A percentile compares a stretch with the other conserved stretches of the same genome.
These are phyloP conservation scores for Phytophthora pinifolia DNA, from an alignment of 352 stramenopile species.

Conservation along the genomic window DNA sequence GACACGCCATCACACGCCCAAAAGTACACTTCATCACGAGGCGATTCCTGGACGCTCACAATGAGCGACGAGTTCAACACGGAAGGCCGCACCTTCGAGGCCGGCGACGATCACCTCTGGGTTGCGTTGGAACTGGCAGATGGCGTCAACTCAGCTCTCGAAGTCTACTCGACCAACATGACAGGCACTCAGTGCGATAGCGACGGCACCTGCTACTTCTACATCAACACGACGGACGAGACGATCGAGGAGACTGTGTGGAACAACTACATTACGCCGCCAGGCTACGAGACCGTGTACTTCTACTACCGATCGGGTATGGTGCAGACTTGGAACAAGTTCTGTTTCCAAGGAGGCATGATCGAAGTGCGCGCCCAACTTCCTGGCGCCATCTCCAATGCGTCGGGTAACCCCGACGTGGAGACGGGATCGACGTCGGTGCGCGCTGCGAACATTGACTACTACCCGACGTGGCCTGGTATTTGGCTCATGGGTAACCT, in stretches of 20 bases:
- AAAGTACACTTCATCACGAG: conserved; percentile 47
- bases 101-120: conserved; percentile 93
- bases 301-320: conserved; percentile 26
- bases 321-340: conserved; percentile 82
- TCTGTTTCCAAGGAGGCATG: conserved; percentile 54
- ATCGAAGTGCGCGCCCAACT: conserved; percentile 89
- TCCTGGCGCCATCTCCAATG: conserved; percentile 65
- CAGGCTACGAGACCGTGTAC: conserved; percentile 15
- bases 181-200: conserved; percentile 39
- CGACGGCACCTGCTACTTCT: conserved; percentile 42
- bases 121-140: conserved; percentile 70
- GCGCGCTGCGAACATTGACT: conserved; percentile 21
- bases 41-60: conserved; percentile 55
- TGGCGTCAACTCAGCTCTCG: conserved; percentile 60
- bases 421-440: conserved; percentile 33
- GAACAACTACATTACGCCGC: conserved; percentile 20
- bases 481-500: too few relatives aligned
- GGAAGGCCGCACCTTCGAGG: conserved; percentile 76
- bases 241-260: conserved; percentile 43
- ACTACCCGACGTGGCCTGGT: conserved; percentile 34
- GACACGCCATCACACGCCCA: conserved; percentile 34
- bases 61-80: conserved; percentile 54
- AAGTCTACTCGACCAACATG: conserved; percentile 86
- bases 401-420: conserved; percentile 36
- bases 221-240: conserved; percentile 45